Base-by-base conservation (phyloP, 1,139 yeast species). In the Yamadazyma mexicana region DNA sequence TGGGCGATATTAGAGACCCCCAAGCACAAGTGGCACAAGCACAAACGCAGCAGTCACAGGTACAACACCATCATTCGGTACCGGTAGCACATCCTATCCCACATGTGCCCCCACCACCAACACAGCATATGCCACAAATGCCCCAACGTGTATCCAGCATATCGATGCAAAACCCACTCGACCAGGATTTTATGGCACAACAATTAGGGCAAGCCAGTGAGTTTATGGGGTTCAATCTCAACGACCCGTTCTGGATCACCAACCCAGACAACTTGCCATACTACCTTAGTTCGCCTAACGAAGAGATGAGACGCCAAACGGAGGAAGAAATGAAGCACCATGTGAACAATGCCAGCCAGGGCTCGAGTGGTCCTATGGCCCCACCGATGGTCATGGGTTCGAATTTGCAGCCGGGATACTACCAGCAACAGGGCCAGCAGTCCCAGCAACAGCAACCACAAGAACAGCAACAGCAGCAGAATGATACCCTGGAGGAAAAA, bases 241-340 rank as follows among this genome's bases (percentile, higher is more conserved):
- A 56, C 37, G 76, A 70, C 48, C 75, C 75, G 7, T 69, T 68
- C 41, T 70, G 75, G 76, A 56, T 66, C 35, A 61, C 73, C 2
- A 65, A 64, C 39, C 73, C 73, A 0, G 73, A 67, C 35, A 66
- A 66, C 42, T 48, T 67, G 24, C 73, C 74, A 1, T 66, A 62
- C 42, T 66, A 63, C 39, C 50, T 68, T 25, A 62, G 66, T 30
- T 62, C 69, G 2, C 72, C 72, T 1, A 59, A 62, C 38, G 69
- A 64, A 31, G 68, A 61, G 17, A n/a, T 44, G 7, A 39, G 41
- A 18, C 40, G 33, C 4, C 39, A 35, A 20, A 28, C 30, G n/a
- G 42, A 39, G 17, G 40, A 32, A 10, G 42, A 36, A 12, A 17
- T 31, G 28, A 30, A 32, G 24, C 26, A 31, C 8, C 22, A 20